Base-by-base conservation (phyloP, 768 basidiomycete species). In the Pleurotus ostreatus region DNA sequence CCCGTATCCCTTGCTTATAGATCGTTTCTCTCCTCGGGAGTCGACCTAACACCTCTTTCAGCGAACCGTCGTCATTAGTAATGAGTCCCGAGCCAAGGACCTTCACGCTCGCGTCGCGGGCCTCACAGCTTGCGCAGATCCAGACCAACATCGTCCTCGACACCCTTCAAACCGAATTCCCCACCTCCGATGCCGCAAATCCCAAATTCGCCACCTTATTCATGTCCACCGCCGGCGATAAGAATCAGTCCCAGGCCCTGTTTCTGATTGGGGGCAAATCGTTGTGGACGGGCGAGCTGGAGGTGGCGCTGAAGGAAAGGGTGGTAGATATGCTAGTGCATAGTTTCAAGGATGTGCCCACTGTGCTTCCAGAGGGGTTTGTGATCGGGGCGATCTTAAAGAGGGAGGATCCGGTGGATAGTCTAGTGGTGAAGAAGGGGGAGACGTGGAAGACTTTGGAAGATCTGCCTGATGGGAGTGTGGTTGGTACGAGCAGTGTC, bases 211-310 rank as follows among this genome's bases (percentile, higher is more conserved):
- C 66, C 5, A 76, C 78, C 5, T 74, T 70, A 13, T 82, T 79
- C 64, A 79, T 80, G 70, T 59, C 76, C 3, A 87, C 86, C 18
- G 93, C 84, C 73, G 65, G 96, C 77, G 96, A 98, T 74, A 89
- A 90, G 65, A 94, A 97, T 65, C 92, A 95, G 70, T 84, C 87
- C 1, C 88, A 92, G 61, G 82, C 84, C 2, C 76, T 97, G 15
- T 95, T 95, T 71, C 78, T 94, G 7, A 74, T 97, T 13, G 94
- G 94, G 39, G 93, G 92, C n/a, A 93, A 92, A 67, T 81, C 89
- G 0, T 71, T 98, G 25, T 99, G 97, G 97, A 99, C 97, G 38
- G 91, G 93, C 63, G 96, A 98, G 63, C 84, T 99, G 54, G 97
- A 99, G 68, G 88, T 90, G 16, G 86, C 85, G 44, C 74, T 99